Base-by-base conservation (phyloP, 345 rosid species). In the Aquilaria malaccensis region DNA sequence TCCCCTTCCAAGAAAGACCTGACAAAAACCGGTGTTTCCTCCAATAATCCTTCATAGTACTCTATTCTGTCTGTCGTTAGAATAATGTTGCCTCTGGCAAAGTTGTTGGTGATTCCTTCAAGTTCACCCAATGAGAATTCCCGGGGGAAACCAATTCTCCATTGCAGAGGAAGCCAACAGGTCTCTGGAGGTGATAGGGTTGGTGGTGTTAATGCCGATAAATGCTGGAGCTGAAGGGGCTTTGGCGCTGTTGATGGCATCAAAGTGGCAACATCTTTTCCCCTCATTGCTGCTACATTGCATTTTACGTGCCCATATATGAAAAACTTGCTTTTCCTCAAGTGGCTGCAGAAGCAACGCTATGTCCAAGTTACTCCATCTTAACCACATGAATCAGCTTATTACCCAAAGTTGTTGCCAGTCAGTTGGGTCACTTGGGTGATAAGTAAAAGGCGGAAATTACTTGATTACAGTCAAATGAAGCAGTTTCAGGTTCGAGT, bases 251-350 rank as follows among this genome's bases (percentile, higher is more conserved):
- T 76, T 14, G 22, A 22, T 1, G 22, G 22, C 22, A 22, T 22
- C 22, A 22, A 22, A 22, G 22, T 22, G 22, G 22, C 81, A 1
- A 77, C 62, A 67, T 76, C 70, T 61, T 82, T 82, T 49, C 74
- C 77, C 45, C 77, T 82, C 80, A 79, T 67, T 31, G 72, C 74
- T 10, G 80, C 84, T 41, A 79, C 65, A 47, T 75, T 75, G 80
- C 87, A 82, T 58, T 72, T 70, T 11, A 77, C 76, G 13, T 69
- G 75, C 56, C 63, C 62, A 61, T 64, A 67, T 64, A 82, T 82
- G 49, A 29, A 55, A 22, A 54, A 33, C 50, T 59, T 72, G 72
- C 71, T 49, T 66, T 75, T 75, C 77, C 67, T 75, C 45, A 77
- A 55, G 60, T 56, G 60, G 47, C 84, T 79, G 80, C 59, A 22